Evolutionary conservation across 1,284 basidiomycete species (phyloP).

Genomic region (Cryptococcus sp.): DNA sequence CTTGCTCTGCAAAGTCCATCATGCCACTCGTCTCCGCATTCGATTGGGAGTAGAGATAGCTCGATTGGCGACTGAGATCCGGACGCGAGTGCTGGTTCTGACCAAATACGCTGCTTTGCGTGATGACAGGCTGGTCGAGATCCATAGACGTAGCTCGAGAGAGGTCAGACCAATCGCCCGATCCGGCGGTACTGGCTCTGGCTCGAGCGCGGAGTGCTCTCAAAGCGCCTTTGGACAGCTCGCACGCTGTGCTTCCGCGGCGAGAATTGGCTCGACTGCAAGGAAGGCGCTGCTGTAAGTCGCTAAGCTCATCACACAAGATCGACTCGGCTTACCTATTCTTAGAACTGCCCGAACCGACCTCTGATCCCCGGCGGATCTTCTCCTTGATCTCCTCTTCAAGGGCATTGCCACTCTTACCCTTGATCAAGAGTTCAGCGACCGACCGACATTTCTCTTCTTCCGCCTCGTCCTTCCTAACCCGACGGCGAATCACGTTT

Average conservation of each 20-base stretch:
- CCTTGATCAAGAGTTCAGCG: conserved; percentile 71
- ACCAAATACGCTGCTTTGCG: not conserved
- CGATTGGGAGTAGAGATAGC: too few relatives aligned
- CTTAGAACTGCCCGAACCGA: too few relatives aligned
- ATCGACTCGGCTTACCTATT: too few relatives aligned
- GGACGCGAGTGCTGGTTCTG: too few relatives aligned
- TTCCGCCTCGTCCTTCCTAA: conserved; percentile 57
- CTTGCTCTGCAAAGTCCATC: too few relatives aligned
- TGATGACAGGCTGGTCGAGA: not conserved
- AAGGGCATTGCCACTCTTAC: conserved; percentile 70
- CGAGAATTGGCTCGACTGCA: conserved; percentile 2
- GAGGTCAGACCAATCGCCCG: conserved; percentile 30
- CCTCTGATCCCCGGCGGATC: conserved; percentile 8
- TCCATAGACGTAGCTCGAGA: conserved; percentile 21
- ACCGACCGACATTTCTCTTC: conserved; percentile 59
- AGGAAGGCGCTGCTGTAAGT: too few relatives aligned
- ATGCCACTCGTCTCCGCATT: too few relatives aligned
- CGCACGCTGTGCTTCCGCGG: conserved; percentile 12
- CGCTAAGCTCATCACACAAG: too few relatives aligned
- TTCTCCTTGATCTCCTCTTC: conserved; percentile 65
- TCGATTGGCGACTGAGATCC: too few relatives aligned
- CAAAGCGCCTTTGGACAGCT: conserved; percentile 41
- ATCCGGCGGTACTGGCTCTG: conserved; percentile 19
- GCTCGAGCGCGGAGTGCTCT: conserved; percentile 38
- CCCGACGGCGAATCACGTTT: conserved; percentile 49